phyloP scores from a whole-genome alignment of 306 rosid genomes.

The Rosa persica region DNA sequence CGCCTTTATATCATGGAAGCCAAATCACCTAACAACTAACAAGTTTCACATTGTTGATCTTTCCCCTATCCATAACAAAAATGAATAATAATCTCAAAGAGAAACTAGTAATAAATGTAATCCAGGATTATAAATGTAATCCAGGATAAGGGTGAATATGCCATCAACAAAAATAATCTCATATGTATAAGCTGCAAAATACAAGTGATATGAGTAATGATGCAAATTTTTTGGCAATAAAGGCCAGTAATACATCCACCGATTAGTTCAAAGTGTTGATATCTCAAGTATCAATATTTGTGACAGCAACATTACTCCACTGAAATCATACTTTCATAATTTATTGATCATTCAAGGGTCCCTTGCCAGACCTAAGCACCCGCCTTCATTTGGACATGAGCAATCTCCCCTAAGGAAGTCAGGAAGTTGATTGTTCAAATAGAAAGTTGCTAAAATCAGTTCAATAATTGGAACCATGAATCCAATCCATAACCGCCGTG shows the following conservation, averaged over 20 bases:
- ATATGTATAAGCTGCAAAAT: slow-evolving; percentile 54
- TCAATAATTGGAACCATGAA: background rate
- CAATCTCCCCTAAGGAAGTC: slow-evolving; percentile 90
- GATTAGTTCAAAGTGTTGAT: slow-evolving; percentile 23
- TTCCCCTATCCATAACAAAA: too few species aligned
- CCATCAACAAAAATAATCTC: slow-evolving; percentile 12
- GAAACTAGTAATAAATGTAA: too few species aligned
- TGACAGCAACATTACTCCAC: slow-evolving; percentile 20
- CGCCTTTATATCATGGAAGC: too few species aligned
- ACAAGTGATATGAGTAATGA: slow-evolving; percentile 25
- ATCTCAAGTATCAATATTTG: slow-evolving; percentile 8
- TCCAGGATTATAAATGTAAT: too few species aligned
- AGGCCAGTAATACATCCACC: slow-evolving; percentile 17
- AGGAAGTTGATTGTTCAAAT: slow-evolving; percentile 78
- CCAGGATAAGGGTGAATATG: too few species aligned
- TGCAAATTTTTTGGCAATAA: slow-evolving; percentile 17
- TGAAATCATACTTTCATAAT: slow-evolving; percentile 70
- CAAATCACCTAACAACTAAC: too few species aligned
- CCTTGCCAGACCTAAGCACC: slow-evolving; percentile 88
- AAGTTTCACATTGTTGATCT: too few species aligned
- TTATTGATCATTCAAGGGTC: slow-evolving; percentile 90
- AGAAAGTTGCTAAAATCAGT: slow-evolving; percentile 24
- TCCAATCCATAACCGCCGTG: too few species aligned
- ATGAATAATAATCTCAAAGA: too few species aligned
- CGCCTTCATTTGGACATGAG: slow-evolving; percentile 81